Evolutionary conservation across 129 eudicot species (phyloP).

Genomic region (Deinandra increscens): DNA sequence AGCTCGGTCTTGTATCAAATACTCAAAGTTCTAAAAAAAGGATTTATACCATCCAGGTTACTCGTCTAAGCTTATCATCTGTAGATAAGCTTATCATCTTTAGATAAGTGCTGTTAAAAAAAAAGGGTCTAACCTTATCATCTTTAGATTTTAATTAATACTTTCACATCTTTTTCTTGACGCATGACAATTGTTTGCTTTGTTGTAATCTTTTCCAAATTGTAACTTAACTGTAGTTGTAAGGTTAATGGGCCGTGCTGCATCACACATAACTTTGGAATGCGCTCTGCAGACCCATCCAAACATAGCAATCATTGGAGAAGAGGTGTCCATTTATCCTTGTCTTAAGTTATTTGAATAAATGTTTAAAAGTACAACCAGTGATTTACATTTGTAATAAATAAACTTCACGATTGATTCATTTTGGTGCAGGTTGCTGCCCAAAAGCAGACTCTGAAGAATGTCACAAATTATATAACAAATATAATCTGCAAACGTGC

Average conservation of each 20-base stretch:
- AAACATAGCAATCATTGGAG: slow-evolving; percentile 88
- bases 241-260: slow-evolving; percentile 99
- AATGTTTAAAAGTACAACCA: not conserved
- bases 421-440: slow-evolving; percentile 71
- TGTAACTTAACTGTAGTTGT: slow-evolving; percentile 56
- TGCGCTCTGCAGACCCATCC: slow-evolving; percentile 99
- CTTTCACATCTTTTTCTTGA: not conserved
- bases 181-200: not conserved
- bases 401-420: not conserved
- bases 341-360: too few relatives aligned
- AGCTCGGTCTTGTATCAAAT: not conserved
- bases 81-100: too few relatives aligned
- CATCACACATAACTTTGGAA: slow-evolving; percentile 96
- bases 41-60: not conserved
- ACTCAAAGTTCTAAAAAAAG: not conserved
- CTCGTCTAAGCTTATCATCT: slow-evolving; percentile 13
- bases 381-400: not conserved
- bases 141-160: slow-evolving; percentile 3
- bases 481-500: slow-evolving; percentile 86
- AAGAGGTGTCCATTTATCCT: slow-evolving; percentile 57
- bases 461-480: slow-evolving; percentile 73
- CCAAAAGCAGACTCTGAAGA: slow-evolving; percentile 72
- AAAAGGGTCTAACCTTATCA: slow-evolving; percentile 1
- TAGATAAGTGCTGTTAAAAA: too few relatives aligned
- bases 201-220: slow-evolving; percentile 9